Percentiles rank a stretch among this genome's conserved stretches.
phyloP scores from a whole-genome alignment of 2,329 filamentous ascomycete species.

The Boeremia lycopersici region DNA sequence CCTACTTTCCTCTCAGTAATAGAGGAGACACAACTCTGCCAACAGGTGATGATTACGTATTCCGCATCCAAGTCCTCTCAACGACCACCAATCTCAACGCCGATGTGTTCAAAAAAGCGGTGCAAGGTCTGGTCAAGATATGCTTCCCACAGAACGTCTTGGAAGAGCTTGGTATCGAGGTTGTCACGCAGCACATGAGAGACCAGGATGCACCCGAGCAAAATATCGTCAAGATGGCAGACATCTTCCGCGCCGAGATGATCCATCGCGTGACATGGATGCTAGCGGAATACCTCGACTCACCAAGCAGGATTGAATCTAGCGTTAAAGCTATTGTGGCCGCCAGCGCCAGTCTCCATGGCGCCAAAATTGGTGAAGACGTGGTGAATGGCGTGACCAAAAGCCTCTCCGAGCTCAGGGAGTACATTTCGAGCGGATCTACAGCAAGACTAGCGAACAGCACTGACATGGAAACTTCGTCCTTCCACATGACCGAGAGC shows the following conservation, averaged over 20 bases:
- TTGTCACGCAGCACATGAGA: conserved; percentile 31
- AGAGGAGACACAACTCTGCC: not conserved
- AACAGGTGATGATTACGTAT: conserved; percentile 28
- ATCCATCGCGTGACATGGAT: conserved; percentile 25
- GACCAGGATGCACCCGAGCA: conserved; percentile 17
- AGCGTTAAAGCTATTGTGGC: conserved; percentile 17
- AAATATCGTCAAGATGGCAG: conserved; percentile 24
- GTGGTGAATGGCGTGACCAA: conserved; percentile 1
- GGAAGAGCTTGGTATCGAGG: conserved; percentile 27
- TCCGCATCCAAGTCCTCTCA: conserved; percentile 32
- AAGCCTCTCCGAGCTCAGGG: not conserved
- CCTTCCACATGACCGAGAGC: not conserved
- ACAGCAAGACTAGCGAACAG: conserved; percentile 2
- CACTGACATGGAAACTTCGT: not conserved
- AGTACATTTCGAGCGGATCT: not conserved
- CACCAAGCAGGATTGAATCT: conserved; percentile 16
- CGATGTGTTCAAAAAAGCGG: conserved; percentile 30
- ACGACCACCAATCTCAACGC: conserved; percentile 14
- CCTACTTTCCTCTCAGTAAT: conserved; percentile 4
- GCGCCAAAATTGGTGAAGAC: conserved; percentile 1
- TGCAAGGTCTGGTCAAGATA: conserved; percentile 33
- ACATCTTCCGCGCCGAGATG: conserved; percentile 27
- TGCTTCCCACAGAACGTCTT: conserved; percentile 36
- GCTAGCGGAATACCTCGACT: conserved; percentile 27
- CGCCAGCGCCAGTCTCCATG: conserved; percentile 19